Conservation (phyloP, 805 yeast species). For the Candida adriatica region DNA sequence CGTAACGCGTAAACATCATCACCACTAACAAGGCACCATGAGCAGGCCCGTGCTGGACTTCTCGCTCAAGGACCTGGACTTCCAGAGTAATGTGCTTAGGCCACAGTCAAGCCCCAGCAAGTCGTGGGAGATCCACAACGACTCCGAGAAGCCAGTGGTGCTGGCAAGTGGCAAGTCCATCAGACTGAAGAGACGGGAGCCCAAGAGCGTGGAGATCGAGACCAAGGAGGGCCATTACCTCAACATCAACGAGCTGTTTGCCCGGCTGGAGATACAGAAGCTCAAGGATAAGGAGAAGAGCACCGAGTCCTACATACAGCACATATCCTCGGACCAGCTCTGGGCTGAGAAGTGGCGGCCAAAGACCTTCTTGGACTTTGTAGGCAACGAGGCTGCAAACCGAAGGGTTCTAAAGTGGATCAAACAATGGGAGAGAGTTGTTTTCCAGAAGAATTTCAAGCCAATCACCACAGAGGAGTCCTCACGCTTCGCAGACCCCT, state of each 20-base stretch:
- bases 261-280: constrained; percentile 24
- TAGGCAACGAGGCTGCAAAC: constrained; percentile 64
- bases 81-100: constrained; percentile 15
- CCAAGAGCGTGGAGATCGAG: not conserved
- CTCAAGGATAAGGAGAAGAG: constrained; percentile 6
- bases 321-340: constrained; percentile 12
- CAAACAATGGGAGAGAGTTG: constrained; percentile 57
- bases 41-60: constrained; percentile 17
- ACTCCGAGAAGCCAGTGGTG: constrained; percentile 10
- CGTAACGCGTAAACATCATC: too few relatives aligned
- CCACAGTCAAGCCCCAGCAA: not conserved
- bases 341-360: constrained; percentile 72
- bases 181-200: constrained; percentile 9
- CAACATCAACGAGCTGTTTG: constrained; percentile 30
- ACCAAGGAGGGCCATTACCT: constrained; percentile 27
- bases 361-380: constrained; percentile 50
- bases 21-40: too few relatives aligned
- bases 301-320: constrained; percentile 1
- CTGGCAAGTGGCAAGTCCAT: constrained; percentile 17
- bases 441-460: constrained; percentile 39
- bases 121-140: constrained; percentile 3
- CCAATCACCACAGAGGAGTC: constrained; percentile 17
- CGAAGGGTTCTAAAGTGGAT: constrained; percentile 57
- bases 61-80: constrained; percentile 15
- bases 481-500: constrained; percentile 34